Percentiles rank a stretch among this genome's conserved stretches.
phyloP scores from a whole-genome alignment of 2,329 filamentous ascomycete genomes.

The Diaporthe vaccinii region DNA sequence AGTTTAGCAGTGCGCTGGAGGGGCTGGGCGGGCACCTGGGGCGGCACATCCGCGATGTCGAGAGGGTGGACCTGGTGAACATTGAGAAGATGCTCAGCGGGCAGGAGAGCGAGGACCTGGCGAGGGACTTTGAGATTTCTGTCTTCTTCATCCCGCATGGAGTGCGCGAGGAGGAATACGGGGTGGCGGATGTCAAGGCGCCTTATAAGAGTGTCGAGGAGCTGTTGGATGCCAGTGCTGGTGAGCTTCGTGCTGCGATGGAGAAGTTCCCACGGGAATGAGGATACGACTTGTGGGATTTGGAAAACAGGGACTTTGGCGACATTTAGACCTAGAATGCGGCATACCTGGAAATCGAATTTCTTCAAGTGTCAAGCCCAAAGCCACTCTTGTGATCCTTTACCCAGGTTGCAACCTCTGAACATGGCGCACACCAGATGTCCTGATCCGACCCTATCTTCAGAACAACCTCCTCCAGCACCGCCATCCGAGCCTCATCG shows the following conservation, averaged over 20 bases:
- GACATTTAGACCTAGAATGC: not conserved
- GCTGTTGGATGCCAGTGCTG: constrained; percentile 10
- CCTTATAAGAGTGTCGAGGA: constrained; percentile 24
- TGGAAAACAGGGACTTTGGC: not conserved
- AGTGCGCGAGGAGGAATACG: not conserved
- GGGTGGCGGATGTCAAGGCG: not conserved
- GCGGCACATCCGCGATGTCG: constrained; percentile 28
- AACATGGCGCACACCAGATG: constrained; percentile 48
- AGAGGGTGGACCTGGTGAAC: constrained; percentile 35
- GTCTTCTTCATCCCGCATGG: constrained; percentile 19
- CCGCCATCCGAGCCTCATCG: constrained; percentile 46
- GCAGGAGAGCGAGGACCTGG: constrained; percentile 36
- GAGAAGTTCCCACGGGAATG: not conserved
- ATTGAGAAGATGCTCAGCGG: constrained; percentile 33
- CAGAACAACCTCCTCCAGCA: constrained; percentile 46
- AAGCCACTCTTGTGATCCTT: constrained; percentile 40
- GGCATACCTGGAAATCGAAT: not conserved
- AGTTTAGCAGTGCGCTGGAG: not conserved
- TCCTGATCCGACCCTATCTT: constrained; percentile 42
- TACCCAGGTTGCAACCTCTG: constrained; percentile 47
- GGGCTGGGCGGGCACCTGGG: not conserved
- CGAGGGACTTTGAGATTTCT: constrained; percentile 30
- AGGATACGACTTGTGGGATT: not conserved
- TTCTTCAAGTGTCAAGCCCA: not conserved
- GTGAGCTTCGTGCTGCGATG: constrained; percentile 23